A percentile compares a stretch with the other conserved stretches of the same genome.
Evolutionary conservation across 164 flowering plant species (phyloP).

Genomic region (Tetracentron sinense): DNA sequence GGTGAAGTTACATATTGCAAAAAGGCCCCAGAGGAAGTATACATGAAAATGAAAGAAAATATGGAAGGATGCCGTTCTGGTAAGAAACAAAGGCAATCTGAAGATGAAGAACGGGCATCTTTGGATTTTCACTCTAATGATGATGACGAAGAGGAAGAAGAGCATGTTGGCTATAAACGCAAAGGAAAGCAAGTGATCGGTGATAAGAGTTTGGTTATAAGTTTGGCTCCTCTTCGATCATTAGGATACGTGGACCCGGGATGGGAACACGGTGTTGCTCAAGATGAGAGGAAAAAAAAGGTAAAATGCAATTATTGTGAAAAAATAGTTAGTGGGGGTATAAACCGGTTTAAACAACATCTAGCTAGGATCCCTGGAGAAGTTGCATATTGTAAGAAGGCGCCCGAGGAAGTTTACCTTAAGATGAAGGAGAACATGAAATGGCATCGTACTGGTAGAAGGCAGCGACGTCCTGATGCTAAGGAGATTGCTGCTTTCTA

Average conservation of each 20-base stretch:
- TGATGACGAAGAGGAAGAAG: conserved; percentile 46
- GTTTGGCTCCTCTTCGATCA: conserved; percentile 59
- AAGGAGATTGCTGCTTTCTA: conserved; percentile 42
- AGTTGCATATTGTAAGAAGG: conserved; percentile 62
- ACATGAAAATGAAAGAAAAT: conserved; percentile 53
- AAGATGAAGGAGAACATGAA: conserved; percentile 78
- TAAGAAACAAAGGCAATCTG: conserved; percentile 46
- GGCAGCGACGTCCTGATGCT: conserved; percentile 42
- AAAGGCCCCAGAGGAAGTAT: conserved; percentile 61
- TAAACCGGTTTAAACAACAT: conserved; percentile 77
- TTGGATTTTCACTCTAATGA: conserved; percentile 36
- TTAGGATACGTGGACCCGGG: conserved; percentile 75
- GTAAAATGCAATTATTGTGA: conserved; percentile 80
- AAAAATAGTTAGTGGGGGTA: conserved; percentile 69
- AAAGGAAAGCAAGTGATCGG: conserved; percentile 44
- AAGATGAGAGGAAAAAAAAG: conserved; percentile 63
- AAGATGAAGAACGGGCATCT: conserved; percentile 43
- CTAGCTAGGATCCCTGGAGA: conserved; percentile 79
- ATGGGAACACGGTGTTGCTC: conserved; percentile 67
- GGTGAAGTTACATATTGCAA: conserved; percentile 63
- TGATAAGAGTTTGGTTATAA: conserved; percentile 39
- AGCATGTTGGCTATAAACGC: conserved; percentile 27
- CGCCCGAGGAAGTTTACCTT: conserved; percentile 65
- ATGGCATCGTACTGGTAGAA: conserved; percentile 69
- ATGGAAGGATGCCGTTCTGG: conserved; percentile 54